These are phyloP conservation scores for Prinsepia uniflora DNA, from an alignment of 306 rosid genomes.

Conservation along the genomic window DNA sequence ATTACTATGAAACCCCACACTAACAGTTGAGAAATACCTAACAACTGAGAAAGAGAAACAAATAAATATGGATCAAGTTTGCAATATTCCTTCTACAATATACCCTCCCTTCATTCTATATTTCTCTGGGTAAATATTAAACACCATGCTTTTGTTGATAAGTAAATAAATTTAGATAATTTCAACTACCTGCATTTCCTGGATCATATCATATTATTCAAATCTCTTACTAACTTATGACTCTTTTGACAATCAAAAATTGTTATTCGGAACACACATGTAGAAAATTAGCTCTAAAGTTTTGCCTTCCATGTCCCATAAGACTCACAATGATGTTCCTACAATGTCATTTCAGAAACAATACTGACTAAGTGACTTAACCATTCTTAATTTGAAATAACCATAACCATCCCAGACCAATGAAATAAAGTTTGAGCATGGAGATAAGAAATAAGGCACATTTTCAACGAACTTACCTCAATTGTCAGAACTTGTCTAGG, in stretches of 20 bases:
- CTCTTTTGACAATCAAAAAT: neutral
- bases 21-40: too few relatives aligned
- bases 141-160: neutral
- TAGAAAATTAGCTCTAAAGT: neutral
- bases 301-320: neutral
- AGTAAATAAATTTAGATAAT: neutral
- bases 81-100: neutral
- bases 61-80: conserved; percentile 4
- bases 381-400: neutral
- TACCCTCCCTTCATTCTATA: neutral
- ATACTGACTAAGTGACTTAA: neutral
- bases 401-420: neutral
- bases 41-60: neutral
- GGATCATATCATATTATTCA: neutral
- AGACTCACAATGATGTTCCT: neutral
- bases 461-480: neutral
- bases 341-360: neutral
- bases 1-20: too few relatives aligned
- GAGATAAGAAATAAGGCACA: neutral
- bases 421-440: neutral
- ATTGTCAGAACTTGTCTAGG: neutral
- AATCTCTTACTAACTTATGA: neutral
- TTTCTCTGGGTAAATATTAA: neutral
- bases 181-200: neutral
- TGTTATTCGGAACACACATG: neutral